A percentile compares a stretch with the other conserved stretches of the same genome.
Evolutionary conservation across 2,329 filamentous ascomycete species (phyloP).

Genomic region (Fusarium concolor): DNA sequence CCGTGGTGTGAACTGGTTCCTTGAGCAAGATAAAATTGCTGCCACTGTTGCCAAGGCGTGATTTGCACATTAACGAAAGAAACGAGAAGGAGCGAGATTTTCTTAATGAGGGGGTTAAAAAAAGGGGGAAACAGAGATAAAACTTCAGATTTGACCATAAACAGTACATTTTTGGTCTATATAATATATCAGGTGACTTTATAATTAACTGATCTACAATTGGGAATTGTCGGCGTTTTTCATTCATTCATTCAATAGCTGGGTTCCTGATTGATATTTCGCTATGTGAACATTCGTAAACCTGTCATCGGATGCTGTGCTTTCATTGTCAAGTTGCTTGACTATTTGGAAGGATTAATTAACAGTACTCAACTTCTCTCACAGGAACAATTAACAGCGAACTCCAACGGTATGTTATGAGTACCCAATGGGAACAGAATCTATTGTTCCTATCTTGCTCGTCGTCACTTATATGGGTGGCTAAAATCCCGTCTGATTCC

Average conservation of each 20-base stretch:
- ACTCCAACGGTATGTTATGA: constrained; percentile 22
- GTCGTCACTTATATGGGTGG: constrained; percentile 36
- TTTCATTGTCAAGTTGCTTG: too few species aligned
- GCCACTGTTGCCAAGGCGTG: constrained; percentile 41
- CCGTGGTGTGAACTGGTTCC: constrained; percentile 65
- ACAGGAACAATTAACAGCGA: not conserved
- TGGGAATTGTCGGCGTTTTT: not conserved
- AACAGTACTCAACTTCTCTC: not conserved
- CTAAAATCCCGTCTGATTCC: constrained; percentile 42
- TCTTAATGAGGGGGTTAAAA: constrained; percentile 9
- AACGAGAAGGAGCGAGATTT: constrained; percentile 3
- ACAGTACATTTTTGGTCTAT: constrained; percentile 21
- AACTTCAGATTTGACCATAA: constrained; percentile 6
- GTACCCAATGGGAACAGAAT: constrained; percentile 46
- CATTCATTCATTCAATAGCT: not conserved
- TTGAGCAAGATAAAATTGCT: constrained; percentile 61
- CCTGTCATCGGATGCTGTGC: too few species aligned
- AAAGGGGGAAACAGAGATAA: not conserved
- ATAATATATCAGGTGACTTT: constrained; percentile 4
- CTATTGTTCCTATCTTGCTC: constrained; percentile 45
- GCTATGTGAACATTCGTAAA: too few species aligned
- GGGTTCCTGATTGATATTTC: not conserved
- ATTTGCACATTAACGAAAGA: constrained; percentile 7
- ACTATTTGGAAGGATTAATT: not conserved
- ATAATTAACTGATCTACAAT: constrained; percentile 23